Conservation (phyloP, 1,284 basidiomycete genomes). For the Mycena citricolor region DNA sequence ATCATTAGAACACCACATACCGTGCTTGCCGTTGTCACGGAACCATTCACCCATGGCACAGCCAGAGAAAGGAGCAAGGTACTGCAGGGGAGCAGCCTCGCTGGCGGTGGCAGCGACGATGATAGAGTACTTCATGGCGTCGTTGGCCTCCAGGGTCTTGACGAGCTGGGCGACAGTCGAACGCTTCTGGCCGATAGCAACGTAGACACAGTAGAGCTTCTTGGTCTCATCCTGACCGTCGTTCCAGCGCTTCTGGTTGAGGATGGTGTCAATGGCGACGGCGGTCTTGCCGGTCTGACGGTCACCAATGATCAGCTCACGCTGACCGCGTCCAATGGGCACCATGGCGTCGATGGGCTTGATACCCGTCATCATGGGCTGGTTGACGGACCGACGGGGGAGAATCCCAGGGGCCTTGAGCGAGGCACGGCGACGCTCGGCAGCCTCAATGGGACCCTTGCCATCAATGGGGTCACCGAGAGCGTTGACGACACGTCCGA, state of each 20-base stretch:
- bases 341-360: slow-evolving; percentile 99
- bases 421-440: slow-evolving; percentile 93
- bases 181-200: slow-evolving; percentile 98
- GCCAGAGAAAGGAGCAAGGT: slow-evolving; percentile 99
- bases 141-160: slow-evolving; percentile 99
- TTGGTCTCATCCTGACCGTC: slow-evolving; percentile 93
- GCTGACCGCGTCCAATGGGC: slow-evolving; percentile 99
- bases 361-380: slow-evolving; percentile 99
- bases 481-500: slow-evolving; percentile 98
- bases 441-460: slow-evolving; percentile 94
- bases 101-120: slow-evolving; percentile 99
- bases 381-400: slow-evolving; percentile 98
- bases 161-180: slow-evolving; percentile 99
- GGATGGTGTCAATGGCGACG: slow-evolving; percentile 98
- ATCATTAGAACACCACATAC: slow-evolving; percentile 39
- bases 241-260: slow-evolving; percentile 99
- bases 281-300: slow-evolving; percentile 99
- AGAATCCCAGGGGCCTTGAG: slow-evolving; percentile 99
- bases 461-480: slow-evolving; percentile 99
- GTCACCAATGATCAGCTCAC: slow-evolving; percentile 99
- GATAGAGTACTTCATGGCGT: slow-evolving; percentile 99
- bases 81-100: slow-evolving; percentile 98
- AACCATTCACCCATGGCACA: slow-evolving; percentile 99
- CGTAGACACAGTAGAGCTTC: slow-evolving; percentile 99
- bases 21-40: slow-evolving; percentile 98